phyloP scores from a whole-genome alignment of 2,329 filamentous ascomycete species.

The Talaromyces sp. region DNA sequence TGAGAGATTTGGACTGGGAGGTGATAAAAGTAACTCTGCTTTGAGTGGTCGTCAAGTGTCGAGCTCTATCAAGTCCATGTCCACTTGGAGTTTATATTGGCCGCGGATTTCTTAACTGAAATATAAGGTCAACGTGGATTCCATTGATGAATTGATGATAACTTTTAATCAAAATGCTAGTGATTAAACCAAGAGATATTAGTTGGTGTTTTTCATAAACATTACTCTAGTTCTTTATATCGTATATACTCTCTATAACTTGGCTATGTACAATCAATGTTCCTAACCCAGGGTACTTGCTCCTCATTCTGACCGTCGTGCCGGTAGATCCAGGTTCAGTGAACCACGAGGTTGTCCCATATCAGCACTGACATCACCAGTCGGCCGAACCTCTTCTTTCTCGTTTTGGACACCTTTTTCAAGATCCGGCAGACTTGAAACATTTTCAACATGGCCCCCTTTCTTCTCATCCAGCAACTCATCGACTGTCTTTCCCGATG shows the following conservation, averaged over 20 bases:
- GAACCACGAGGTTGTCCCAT: neutral
- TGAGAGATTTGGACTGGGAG: neutral
- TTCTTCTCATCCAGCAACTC: constrained; percentile 38
- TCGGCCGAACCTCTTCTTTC: neutral
- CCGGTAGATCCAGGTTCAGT: neutral
- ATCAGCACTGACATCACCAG: neutral
- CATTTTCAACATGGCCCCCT: neutral
- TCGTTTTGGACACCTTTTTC: neutral
- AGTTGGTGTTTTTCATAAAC: neutral
- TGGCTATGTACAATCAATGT: neutral
- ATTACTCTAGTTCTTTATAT: neutral
- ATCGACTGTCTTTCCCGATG: constrained; percentile 52
- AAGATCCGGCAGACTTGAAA: neutral
- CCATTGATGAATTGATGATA: neutral
- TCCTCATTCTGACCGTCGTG: neutral
- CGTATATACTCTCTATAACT: neutral
- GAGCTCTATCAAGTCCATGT: neutral
- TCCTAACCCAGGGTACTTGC: neutral
- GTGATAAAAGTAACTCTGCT: neutral
- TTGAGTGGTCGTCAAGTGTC: neutral
- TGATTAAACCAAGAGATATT: neutral
- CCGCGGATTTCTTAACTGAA: neutral
- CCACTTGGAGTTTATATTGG: neutral
- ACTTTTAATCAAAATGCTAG: neutral
- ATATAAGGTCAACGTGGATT: neutral